Base-by-base conservation (phyloP, 257 asterid species). In the Primulina eburnea region DNA sequence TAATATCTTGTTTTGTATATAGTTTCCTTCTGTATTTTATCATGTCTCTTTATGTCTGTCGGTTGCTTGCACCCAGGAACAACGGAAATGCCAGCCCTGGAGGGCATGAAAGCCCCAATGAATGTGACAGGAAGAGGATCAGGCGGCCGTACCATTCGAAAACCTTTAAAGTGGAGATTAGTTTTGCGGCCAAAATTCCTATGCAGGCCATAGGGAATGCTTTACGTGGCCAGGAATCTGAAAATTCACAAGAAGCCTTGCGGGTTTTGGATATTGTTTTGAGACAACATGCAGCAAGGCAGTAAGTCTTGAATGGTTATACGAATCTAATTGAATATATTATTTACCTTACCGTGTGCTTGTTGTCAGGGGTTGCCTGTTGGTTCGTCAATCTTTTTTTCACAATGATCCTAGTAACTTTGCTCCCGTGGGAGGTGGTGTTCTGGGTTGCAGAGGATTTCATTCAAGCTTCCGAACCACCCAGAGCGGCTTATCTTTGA, bases 281-380 rank as follows among this genome's bases (percentile, higher is more conserved):
- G 76, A 84, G 98, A 87, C 98, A 92, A 82, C 89, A 92, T 82
- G 98, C 98, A n/a, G 90, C 98, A 11, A 92, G 85, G 69, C 93
- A 85, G 98, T 92, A 80, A 84, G 98, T 79, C n/a, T 10, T 68
- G 64, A 60, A 20, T 30, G 35, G 73, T 68, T 52, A 11, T 65
- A 58, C 5, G 34, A 32, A 28, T 72, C 18, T 12, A 10, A 43
- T 29, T 68, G 62, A 37, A 34, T 26, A 47, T 63, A 34, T 70
- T 69, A 43, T n/a, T 16, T 60, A 32, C 17, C 70, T 59, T 37
- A 67, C 28, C 12, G 62, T 65, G 12, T 71, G 37, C 63, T 68
- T 26, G 8, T 32, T 85, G 33, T 61, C 87, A 87, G 97, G 89
- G 97, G 97, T 33, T 92, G 97, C 71, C 74, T 92, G 2, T 83